Conservation (phyloP, 257 asterid species). For the Nicotiana tabacum region DNA sequence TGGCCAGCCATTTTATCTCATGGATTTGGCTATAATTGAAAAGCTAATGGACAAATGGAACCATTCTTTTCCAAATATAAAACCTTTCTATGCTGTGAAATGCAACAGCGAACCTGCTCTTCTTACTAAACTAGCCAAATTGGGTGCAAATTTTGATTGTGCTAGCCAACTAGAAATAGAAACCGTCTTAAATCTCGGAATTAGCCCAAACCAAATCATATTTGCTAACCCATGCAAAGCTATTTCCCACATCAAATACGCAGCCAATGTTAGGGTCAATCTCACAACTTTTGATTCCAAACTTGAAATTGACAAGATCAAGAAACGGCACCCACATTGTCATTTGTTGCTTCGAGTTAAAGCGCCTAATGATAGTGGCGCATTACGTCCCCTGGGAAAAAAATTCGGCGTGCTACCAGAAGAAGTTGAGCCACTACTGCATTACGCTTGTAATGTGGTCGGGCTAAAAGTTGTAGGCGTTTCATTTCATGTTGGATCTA, state of each 20-base stretch:
- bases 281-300: constrained; percentile 11
- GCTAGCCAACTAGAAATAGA: constrained; percentile 8
- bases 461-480: constrained; percentile 1
- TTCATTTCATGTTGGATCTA: constrained; percentile 10
- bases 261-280: background rate
- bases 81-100: constrained; percentile 12
- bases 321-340: constrained; percentile 9
- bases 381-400: background rate
- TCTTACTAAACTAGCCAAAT: background rate
- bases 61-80: background rate
- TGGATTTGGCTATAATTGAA: constrained; percentile 3
- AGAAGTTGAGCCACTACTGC: background rate
- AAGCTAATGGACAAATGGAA: constrained; percentile 1
- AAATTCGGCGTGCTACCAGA: background rate
- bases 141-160: constrained; percentile 14
- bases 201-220: background rate
- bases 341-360: constrained; percentile 4
- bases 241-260: background rate
- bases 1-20: background rate
- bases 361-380: background rate
- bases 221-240: constrained; percentile 14
- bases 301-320: constrained; percentile 8
- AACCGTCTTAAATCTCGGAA: background rate
- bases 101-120: constrained; percentile 10
- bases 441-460: background rate